Percentiles rank a stretch among this genome's conserved stretches.
These are phyloP conservation scores for Nigrospora osmanthi DNA, from an alignment of 2,329 filamentous ascomycete genomes.

Conservation along the genomic window DNA sequence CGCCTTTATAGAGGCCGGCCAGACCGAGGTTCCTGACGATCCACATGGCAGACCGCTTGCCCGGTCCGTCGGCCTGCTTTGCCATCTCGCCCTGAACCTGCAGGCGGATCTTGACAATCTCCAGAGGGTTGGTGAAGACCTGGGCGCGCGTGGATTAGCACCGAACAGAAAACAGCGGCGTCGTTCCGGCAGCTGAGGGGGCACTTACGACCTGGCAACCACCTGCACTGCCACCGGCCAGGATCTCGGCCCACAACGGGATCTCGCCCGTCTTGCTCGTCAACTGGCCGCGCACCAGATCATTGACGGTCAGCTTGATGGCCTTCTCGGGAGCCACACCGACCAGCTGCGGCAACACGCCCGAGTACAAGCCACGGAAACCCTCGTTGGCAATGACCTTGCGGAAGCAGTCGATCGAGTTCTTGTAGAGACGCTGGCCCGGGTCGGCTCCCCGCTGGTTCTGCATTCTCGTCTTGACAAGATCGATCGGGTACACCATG, in stretches of 20 bases:
- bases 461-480: conserved; percentile 98
- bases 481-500: conserved; percentile 98
- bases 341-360: conserved; percentile 88
- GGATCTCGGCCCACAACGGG: conserved; percentile 60
- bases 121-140: conserved; percentile 95
- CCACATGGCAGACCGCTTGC: conserved; percentile 92
- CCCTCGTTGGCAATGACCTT: conserved; percentile 95
- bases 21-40: conserved; percentile 94
- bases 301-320: conserved; percentile 98
- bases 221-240: conserved; percentile 85
- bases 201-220: conserved; percentile 84
- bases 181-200: too few species aligned
- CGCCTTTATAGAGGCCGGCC: conserved; percentile 92
- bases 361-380: conserved; percentile 82
- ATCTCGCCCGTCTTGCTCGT: conserved; percentile 70
- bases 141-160: conserved; percentile 21
- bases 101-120: conserved; percentile 98
- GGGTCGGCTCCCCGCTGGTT: conserved; percentile 82
- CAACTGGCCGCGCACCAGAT: conserved; percentile 72
- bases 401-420: conserved; percentile 88
- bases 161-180: neutral
- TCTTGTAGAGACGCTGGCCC: conserved; percentile 88
- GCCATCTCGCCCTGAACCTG: conserved; percentile 95
- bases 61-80: conserved; percentile 74
- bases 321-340: conserved; percentile 99